Conservation (phyloP, 73 alveolate genomes). For the Paramecium caudatum region DNA sequence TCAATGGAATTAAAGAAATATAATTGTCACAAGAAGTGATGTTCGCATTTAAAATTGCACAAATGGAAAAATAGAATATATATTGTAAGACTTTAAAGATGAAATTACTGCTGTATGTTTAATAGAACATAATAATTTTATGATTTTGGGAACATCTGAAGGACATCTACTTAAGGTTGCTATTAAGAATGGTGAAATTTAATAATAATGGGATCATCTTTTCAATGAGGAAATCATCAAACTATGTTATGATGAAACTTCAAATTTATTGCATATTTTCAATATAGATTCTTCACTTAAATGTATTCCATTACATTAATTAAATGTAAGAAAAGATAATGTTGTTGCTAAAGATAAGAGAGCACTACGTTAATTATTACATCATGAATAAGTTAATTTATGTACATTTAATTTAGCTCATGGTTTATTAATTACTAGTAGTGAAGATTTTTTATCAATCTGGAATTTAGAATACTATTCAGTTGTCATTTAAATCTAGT, state of each 20-base stretch:
- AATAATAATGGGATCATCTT: slow-evolving; percentile 34
- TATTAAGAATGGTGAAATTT: slow-evolving; percentile 8
- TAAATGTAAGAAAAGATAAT: slow-evolving; percentile 57
- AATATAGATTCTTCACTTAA: slow-evolving; percentile 11
- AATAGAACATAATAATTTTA: slow-evolving; percentile 19
- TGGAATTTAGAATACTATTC: slow-evolving; percentile 68
- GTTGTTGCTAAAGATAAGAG: slow-evolving; percentile 16
- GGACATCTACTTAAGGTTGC: slow-evolving; percentile 29
- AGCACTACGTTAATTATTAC: slow-evolving; percentile 26
- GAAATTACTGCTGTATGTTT: slow-evolving; percentile 44
- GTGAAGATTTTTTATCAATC: not conserved
- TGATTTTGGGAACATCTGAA: slow-evolving; percentile 40
- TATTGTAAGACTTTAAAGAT: slow-evolving; percentile 32
- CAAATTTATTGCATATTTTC: slow-evolving; percentile 35
- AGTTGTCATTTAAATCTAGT: slow-evolving; percentile 16
- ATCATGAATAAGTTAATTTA: not conserved
- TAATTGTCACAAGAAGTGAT: slow-evolving; percentile 39
- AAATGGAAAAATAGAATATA: slow-evolving; percentile 35
- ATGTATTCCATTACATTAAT: not conserved
- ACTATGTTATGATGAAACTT: slow-evolving; percentile 27
- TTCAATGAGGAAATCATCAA: slow-evolving; percentile 32
- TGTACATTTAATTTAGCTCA: slow-evolving; percentile 6
- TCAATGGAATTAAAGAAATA: slow-evolving; percentile 57
- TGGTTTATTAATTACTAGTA: slow-evolving; percentile 27
- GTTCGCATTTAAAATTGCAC: not conserved